Evolutionary conservation across 768 basidiomycete genomes (phyloP), one percentile per base, ranked within the genome.

Genomic region (Phylloporus sp.): DNA sequence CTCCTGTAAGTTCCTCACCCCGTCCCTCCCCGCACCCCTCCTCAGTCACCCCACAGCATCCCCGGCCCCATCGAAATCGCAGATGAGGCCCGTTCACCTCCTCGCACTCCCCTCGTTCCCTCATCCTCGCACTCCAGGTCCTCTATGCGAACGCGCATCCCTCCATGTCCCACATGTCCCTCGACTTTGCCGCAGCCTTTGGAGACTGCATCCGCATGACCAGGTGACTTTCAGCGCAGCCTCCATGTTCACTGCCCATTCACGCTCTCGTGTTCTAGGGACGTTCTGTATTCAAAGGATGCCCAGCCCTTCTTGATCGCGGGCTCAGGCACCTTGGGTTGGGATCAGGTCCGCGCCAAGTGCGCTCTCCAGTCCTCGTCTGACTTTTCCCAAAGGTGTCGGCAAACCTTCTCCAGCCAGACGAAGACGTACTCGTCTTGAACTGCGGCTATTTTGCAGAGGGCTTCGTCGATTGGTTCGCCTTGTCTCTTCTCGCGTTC

Each of bases 381-480:
- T 49, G 40, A 54, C n/a, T 24, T 52, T 45, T n/a, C 26, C 52
- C 28, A 41, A 54, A 90, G 84, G 90, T 93, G 32, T 84, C 90
- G 0, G 80, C 90, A 8, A 98, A 98, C 67, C 77, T 99, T 44
- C 75, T 97, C n/a, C 84, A 88, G 57, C 76, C 78, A 4, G 84
- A 83, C 44, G 86, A 92, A 55, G 71, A 81, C 49, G 89, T 75
- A 18, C 80, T 96, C 41, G 89, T 97, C 1, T 73, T 96, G 38
- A 81, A 91, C 68, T 84, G 81, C 18, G 95, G 95, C 6, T 97
- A 97, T 74, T 98, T 98, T 64, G 94, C 90, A 13, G 90, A 95
- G 60, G 79, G 85, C 56, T 93, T 95, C 58, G 75, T 80, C 22
- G 89, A 94, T 35, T 94, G 90, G 90, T 89, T 65, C 47, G 54